Evolutionary conservation across 305 asterid species (phyloP).

Genomic region (Solanum aculeatissimum): DNA sequence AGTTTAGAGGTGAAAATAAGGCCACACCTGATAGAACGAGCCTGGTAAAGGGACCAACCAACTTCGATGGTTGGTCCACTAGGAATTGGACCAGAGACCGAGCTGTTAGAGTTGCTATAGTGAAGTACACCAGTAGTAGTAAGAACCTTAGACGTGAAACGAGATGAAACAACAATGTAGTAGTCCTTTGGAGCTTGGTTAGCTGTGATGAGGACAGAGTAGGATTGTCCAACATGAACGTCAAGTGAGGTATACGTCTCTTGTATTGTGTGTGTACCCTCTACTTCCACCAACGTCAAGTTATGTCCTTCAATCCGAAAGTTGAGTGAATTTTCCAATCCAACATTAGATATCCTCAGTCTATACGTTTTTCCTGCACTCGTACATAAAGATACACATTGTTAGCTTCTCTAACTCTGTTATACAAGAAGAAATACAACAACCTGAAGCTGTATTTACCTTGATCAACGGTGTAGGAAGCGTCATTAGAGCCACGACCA

Average conservation of each 20-base stretch:
- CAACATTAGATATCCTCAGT: constrained; percentile 37
- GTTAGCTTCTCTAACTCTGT: not conserved
- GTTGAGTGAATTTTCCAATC: constrained; percentile 33
- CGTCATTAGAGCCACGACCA: constrained; percentile 26
- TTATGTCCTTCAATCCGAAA: constrained; percentile 44
- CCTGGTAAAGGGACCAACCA: constrained; percentile 65
- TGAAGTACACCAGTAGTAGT: constrained; percentile 39
- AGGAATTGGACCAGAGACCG: constrained; percentile 40
- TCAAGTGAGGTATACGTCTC: constrained; percentile 49
- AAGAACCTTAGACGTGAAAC: constrained; percentile 42
- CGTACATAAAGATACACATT: not conserved
- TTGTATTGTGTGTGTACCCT: constrained; percentile 64
- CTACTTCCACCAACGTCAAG: constrained; percentile 57
- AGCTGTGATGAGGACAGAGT: constrained; percentile 49
- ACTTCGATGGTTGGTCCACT: constrained; percentile 55
- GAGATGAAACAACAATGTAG: constrained; percentile 43
- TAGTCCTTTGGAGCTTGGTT: constrained; percentile 42
- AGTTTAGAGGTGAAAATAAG: not conserved
- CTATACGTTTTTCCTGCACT: constrained; percentile 32
- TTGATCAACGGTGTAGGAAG: constrained; percentile 3
- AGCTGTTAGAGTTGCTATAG: constrained; percentile 30
- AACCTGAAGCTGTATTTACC: not conserved
- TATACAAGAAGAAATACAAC: not conserved
- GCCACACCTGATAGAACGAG: constrained; percentile 50
- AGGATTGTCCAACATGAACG: constrained; percentile 54